Conservation (phyloP, 2,329 filamentous ascomycete species). For the Penicillium sp. region DNA sequence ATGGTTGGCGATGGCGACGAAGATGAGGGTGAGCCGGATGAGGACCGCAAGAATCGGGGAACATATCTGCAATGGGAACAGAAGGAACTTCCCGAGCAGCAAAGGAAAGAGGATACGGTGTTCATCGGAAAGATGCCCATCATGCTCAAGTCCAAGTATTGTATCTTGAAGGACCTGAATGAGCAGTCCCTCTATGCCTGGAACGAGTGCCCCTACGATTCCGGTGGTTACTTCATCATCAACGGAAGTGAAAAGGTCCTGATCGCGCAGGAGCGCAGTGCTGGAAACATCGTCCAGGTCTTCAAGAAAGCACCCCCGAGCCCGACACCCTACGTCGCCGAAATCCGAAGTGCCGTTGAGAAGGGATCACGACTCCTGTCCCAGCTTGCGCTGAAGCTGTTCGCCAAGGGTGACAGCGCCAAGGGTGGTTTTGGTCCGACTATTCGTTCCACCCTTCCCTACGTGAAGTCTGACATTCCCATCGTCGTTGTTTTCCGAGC, state of each 20-base stretch:
- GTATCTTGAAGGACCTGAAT: slow-evolving; percentile 79
- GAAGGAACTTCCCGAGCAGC: slow-evolving; percentile 49
- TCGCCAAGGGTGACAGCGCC: slow-evolving; percentile 79
- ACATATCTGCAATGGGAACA: slow-evolving; percentile 55
- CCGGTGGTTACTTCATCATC: slow-evolving; percentile 98
- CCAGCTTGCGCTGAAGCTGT: slow-evolving; percentile 87
- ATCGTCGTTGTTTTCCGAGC: slow-evolving; percentile 96
- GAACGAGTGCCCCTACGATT: slow-evolving; percentile 97
- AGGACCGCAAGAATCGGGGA: slow-evolving; percentile 50
- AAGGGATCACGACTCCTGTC: slow-evolving; percentile 95
- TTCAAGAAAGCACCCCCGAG: slow-evolving; percentile 97
- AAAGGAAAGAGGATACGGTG: slow-evolving; percentile 70
- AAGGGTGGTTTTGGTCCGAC: slow-evolving; percentile 83
- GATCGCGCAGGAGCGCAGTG: slow-evolving; percentile 96
- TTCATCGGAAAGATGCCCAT: slow-evolving; percentile 96
- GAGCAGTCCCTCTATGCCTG: slow-evolving; percentile 87
- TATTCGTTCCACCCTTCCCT: slow-evolving; percentile 88
- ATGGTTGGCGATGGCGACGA: slow-evolving; percentile 70
- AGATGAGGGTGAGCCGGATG: slow-evolving; percentile 57
- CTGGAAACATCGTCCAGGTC: slow-evolving; percentile 97
- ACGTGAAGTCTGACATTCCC: slow-evolving; percentile 90
- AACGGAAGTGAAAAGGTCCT: slow-evolving; percentile 98
- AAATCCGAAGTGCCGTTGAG: slow-evolving; percentile 94
- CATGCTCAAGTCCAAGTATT: slow-evolving; percentile 98
- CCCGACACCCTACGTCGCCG: slow-evolving; percentile 88